Evolutionary conservation across 306 rosid genomes (phyloP), one percentile per base, ranked within the genome.

Genomic region (Fagus crenata): DNA sequence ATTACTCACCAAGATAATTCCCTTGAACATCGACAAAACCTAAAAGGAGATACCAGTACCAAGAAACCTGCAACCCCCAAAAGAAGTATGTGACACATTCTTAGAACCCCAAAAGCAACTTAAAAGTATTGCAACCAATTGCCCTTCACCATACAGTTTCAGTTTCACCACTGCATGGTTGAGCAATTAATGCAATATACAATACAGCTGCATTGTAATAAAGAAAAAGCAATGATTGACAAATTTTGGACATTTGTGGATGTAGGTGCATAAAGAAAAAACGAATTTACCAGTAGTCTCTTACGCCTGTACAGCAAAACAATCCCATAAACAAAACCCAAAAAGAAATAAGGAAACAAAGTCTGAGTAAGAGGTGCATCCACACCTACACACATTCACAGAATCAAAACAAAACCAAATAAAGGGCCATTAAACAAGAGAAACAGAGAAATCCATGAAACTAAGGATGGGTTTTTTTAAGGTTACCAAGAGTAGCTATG

Each of bases 1-100:
- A 76, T 7, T 7, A 81, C 85, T 85, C 77, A 89, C 96, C 88
- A 43, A 91, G 79, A 80, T 85, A 91, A 60, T 82, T 86, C 73
- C 96, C 96, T 58, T 87, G 89, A 80, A 87, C 91, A 81, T 91
- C 96, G 75, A 82, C 85, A 83, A 89, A 85, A 46, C 88, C 96
- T 82, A 91, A 67, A 0, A 84, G 71, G 17, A 91, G 67, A 81
- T 89, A 91, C 96, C 96, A 91, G 74, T 89, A 91, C 96, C 96
- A 91, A 49, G 93, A 76, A 80, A 89, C 83, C 96, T 89, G 86
- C 81, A 84, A 43, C 67, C 1, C 39, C 42, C 68, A 74, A 28
- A 60, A 31, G 40, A 35, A 18, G 64, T 33, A 5, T 41, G 33
- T 67, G 28, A n/a, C 75, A 55, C 7, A 12, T 13, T 53, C 17